Conservation (phyloP, 345 rosid species). For the Citrus sp. region DNA sequence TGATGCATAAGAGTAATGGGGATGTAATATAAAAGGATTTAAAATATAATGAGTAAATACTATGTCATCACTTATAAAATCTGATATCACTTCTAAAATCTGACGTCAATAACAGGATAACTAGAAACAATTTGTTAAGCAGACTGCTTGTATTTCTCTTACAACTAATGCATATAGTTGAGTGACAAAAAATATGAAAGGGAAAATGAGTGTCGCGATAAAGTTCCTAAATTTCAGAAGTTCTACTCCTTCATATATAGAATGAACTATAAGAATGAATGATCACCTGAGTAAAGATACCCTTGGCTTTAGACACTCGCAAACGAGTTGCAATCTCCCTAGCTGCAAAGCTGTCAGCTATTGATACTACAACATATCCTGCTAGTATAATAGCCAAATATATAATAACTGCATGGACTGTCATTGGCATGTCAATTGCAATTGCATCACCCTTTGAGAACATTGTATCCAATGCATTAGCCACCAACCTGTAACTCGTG, state of each 20-base stretch:
- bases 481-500: conserved; percentile 62
- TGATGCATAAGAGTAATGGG: not conserved
- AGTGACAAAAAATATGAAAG: not conserved
- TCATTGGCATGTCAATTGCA: conserved; percentile 97
- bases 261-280: not conserved
- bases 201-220: not conserved
- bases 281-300: conserved; percentile 87
- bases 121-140: not conserved
- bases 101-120: not conserved
- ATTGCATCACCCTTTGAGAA: conserved; percentile 79
- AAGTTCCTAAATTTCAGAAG: not conserved
- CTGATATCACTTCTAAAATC: not conserved
- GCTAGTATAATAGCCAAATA: conserved; percentile 78
- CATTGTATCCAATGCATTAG: conserved; percentile 53
- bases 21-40: not conserved
- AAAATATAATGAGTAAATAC: not conserved
- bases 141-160: not conserved
- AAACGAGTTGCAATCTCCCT: conserved; percentile 80
- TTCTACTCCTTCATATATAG: not conserved
- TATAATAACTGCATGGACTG: conserved; percentile 73
- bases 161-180: not conserved
- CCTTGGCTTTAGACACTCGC: conserved; percentile 72
- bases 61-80: not conserved
- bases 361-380: conserved; percentile 81
- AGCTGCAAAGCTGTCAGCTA: conserved; percentile 93